Conservation (phyloP, 768 basidiomycete species). For the Termitomyces sp. region DNA sequence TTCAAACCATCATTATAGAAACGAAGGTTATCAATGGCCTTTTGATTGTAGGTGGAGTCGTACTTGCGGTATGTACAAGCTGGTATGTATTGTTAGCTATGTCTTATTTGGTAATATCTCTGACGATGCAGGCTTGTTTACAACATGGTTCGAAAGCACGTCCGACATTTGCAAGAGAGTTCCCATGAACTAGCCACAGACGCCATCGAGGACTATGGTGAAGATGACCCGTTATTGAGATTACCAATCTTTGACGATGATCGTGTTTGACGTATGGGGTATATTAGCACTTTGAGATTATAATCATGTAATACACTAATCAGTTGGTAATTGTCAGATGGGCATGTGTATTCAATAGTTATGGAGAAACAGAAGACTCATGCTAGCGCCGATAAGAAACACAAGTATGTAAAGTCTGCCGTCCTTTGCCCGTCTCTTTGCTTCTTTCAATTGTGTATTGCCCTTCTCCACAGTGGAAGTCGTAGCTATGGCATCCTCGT, state of each 20-base stretch:
- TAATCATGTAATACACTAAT: background rate
- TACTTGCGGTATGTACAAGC: conserved; percentile 55
- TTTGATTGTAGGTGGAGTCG: conserved; percentile 54
- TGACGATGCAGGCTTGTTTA: conserved; percentile 56
- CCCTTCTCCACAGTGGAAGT: conserved; percentile 85
- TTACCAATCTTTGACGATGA: background rate
- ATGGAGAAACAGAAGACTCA: conserved; percentile 90
- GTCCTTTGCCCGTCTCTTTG: conserved; percentile 81
- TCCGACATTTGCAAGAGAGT: conserved; percentile 45
- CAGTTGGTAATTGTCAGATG: background rate
- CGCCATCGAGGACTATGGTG: conserved; percentile 53
- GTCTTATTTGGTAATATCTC: background rate
- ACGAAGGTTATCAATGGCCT: conserved; percentile 62
- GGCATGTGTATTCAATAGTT: conserved; percentile 42
- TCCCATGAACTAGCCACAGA: conserved; percentile 51
- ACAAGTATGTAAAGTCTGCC: conserved; percentile 85
- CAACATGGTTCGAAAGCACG: conserved; percentile 54
- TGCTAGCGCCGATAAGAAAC: conserved; percentile 87
- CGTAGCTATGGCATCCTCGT: conserved; percentile 89
- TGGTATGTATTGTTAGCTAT: conserved; percentile 42
- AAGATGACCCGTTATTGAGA: conserved; percentile 54
- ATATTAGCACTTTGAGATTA: background rate
- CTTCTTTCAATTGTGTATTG: conserved; percentile 86
- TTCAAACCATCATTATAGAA: conserved; percentile 26
- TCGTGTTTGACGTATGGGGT: background rate